Evolutionary conservation across 495 filamentous ascomycete species (phyloP), one percentile per base, ranked within the genome.

Genomic region (Annulohypoxylon nitens): DNA sequence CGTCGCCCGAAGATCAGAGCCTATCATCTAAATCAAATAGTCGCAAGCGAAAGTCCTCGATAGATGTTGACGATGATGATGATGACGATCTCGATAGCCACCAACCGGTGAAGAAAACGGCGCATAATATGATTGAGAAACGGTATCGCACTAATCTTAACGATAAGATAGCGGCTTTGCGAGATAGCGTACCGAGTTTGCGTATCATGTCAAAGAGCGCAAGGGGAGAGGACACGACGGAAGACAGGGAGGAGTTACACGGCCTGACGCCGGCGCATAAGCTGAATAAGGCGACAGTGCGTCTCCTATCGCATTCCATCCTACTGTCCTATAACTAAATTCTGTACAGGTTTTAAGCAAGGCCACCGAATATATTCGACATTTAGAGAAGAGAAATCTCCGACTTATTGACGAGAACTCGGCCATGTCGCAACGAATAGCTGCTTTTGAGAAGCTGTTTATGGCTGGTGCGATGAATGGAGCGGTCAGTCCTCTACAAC

Each of bases 111-210:
- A 97, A 97, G 85, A 97, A 97, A 84, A 95, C 94, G 50, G 93
- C 95, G 16, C 95, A 99, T 78, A 98, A 97, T 76, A 94, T 97
- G 86, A 97, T 99, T 66, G 95, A 99, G 81, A 97, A 97, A 83
- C 86, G 95, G 64, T 99, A 99, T 79, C 90, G 95, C 67, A 97
- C 91, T 18, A 99, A 99, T 76, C 83, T 99, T 61, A 98, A 98
- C 72, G 95, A 97, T 72, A 99, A 97, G 83, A 98, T 99, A 73
- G 91, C 93, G 60, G 94, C 93, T 51, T 83, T 99, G 59, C 86
- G 94, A 74, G 93, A 97, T 78, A 94, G 93, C 76, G 92, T 99
- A 5, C 95, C 95, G 1, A 94, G 91, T 76, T 84, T 98, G 34
- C 88, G 94, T 36, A 88, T 92, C 64, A 91, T 92, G 84, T 88